Conservation (phyloP, 108 stramenopile genomes). For the Mayamaea pseudoterrestris region DNA sequence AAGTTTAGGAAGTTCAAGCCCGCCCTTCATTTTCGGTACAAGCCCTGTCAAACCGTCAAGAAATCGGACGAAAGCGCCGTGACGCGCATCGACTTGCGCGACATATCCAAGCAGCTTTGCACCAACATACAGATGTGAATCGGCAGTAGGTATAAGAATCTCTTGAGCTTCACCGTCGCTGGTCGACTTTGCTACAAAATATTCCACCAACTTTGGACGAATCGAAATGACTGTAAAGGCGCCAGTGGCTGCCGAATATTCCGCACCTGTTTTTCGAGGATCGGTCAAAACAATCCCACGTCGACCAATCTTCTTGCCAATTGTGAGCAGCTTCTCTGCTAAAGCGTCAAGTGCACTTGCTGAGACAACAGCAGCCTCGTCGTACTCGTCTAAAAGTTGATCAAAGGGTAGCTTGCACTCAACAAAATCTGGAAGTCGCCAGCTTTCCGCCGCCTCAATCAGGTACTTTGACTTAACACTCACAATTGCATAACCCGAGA, state of each 20-base stretch:
- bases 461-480: constrained; percentile 65
- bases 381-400: constrained; percentile 60
- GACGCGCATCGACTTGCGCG: constrained; percentile 45
- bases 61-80: constrained; percentile 78
- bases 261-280: constrained; percentile 30
- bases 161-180: constrained; percentile 8
- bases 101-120: constrained; percentile 58
- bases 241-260: constrained; percentile 41
- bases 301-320: constrained; percentile 66
- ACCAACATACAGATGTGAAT: constrained; percentile 49
- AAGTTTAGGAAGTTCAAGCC: constrained; percentile 41
- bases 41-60: constrained; percentile 70
- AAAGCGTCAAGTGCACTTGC: constrained; percentile 45
- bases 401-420: constrained; percentile 76
- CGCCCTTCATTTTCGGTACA: constrained; percentile 67
- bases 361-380: constrained; percentile 33
- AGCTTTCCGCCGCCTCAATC: constrained; percentile 16
- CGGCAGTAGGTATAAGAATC: constrained; percentile 34
- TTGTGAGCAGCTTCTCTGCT: constrained; percentile 32
- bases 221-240: constrained; percentile 52
- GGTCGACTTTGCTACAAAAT: constrained; percentile 17
- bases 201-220: constrained; percentile 39
- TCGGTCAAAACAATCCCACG: constrained; percentile 51
- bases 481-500: constrained; percentile 71
- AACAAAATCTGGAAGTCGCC: constrained; percentile 11